phyloP scores from a whole-genome alignment of 1,284 basidiomycete genomes.

The Rhodotorula sp. region DNA sequence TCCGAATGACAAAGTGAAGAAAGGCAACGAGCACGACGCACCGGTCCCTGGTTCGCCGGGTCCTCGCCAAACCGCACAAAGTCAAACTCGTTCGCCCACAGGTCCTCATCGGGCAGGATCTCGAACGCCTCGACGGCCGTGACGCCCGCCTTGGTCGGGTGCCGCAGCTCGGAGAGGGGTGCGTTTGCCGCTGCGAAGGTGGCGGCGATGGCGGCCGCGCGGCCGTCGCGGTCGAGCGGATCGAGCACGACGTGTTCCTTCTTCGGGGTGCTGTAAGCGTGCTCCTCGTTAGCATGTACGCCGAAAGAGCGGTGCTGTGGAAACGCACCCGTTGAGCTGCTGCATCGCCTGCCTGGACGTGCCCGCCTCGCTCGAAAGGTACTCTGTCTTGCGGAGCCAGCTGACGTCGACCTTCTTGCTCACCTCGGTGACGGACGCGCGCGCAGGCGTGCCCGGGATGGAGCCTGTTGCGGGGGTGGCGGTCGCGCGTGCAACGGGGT shows the following conservation, averaged over 20 bases:
- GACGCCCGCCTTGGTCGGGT: constrained; percentile 76
- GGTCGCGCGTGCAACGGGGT: constrained; percentile 21
- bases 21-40: constrained; percentile 11
- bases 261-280: constrained; percentile 18
- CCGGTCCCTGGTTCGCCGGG: constrained; percentile 54
- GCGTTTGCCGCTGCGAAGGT: constrained; percentile 67
- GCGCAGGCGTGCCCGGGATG: background rate
- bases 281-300: background rate
- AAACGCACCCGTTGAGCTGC: constrained; percentile 20
- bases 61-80: constrained; percentile 84
- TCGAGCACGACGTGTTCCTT: constrained; percentile 64
- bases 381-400: constrained; percentile 87
- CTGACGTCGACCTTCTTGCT: constrained; percentile 62
- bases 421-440: constrained; percentile 21
- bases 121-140: constrained; percentile 81
- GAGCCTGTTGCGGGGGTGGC: constrained; percentile 5
- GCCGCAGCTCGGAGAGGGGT: constrained; percentile 63
- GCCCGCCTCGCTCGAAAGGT: constrained; percentile 58
- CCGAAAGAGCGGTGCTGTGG: too few relatives aligned
- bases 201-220: constrained; percentile 76
- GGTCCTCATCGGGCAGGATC: constrained; percentile 78
- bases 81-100: constrained; percentile 88
- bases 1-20: constrained; percentile 7
- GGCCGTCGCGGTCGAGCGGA: constrained; percentile 65
- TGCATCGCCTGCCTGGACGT: constrained; percentile 8